Conservation (phyloP, 192 early-diverging fungal species). For the Linnemannia hyalina region DNA sequence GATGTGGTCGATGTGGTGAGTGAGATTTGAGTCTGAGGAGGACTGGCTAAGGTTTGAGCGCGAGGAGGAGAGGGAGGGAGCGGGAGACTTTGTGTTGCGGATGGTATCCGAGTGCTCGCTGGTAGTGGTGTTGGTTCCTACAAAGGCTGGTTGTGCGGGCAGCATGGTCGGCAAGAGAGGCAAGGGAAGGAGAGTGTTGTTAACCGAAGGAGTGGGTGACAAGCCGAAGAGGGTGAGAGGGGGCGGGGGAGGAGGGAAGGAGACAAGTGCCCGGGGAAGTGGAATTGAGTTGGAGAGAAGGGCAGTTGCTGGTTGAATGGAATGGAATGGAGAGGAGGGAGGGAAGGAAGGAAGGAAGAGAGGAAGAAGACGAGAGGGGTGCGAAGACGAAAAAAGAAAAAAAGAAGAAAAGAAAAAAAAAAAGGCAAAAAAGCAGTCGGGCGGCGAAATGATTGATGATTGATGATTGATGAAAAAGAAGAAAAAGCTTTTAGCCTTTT, state of each 20-base stretch:
- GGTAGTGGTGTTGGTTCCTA: background rate
- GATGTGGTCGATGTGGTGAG: slow-evolving; percentile 3
- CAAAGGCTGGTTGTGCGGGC: background rate
- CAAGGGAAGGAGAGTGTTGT: background rate
- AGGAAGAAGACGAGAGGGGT: slow-evolving; percentile 12
- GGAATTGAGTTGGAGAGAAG: background rate
- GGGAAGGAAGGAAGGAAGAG: slow-evolving; percentile 9
- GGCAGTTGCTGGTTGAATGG: slow-evolving; percentile 6
- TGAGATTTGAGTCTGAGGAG: slow-evolving; percentile 6
- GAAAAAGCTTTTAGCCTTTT: too few relatives aligned
- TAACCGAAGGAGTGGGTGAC: background rate
- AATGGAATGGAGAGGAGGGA: slow-evolving; percentile 5
- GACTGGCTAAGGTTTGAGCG: background rate
- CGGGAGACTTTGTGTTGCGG: background rate
- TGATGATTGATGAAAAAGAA: too few relatives aligned
- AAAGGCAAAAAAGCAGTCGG: too few relatives aligned
- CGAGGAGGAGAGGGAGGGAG: background rate
- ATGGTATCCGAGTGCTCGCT: background rate
- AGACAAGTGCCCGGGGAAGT: background rate
- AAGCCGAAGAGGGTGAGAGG: too few relatives aligned
- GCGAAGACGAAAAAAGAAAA: background rate
- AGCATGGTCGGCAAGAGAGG: background rate
- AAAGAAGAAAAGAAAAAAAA: background rate
- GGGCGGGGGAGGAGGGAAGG: background rate
- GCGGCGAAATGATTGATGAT: too few relatives aligned